Evolutionary conservation across 202 grass and related monocot genomes (phyloP).

Genomic region (Setaria viridis): DNA sequence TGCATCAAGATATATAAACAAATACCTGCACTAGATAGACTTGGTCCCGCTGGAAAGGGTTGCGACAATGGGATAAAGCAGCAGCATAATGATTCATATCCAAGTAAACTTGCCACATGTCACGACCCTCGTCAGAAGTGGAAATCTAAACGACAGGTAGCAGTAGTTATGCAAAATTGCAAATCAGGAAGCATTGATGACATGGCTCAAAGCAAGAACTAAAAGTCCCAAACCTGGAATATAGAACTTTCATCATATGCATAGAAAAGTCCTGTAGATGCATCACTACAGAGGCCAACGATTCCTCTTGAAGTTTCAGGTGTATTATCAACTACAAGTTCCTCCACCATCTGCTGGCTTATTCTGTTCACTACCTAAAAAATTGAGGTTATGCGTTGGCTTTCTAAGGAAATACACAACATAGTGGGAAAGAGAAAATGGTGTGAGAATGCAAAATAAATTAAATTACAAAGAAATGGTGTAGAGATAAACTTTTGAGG

Average conservation of each 20-base stretch:
- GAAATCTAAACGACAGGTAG: constrained; percentile 64
- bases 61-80: constrained; percentile 84
- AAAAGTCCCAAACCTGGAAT: constrained; percentile 74
- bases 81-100: constrained; percentile 87
- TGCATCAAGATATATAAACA: constrained; percentile 15
- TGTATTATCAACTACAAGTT: constrained; percentile 80
- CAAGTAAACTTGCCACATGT: constrained; percentile 99
- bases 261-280: constrained; percentile 90
- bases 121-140: constrained; percentile 80
- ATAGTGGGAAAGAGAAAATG: neutral
- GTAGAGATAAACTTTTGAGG: constrained; percentile 21
- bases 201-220: constrained; percentile 37
- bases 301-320: constrained; percentile 84
- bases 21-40: constrained; percentile 90
- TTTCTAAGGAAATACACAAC: constrained; percentile 28
- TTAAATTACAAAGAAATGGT: constrained; percentile 23
- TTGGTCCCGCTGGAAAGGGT: constrained; percentile 81
- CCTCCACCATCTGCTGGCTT: constrained; percentile 87
- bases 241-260: constrained; percentile 96
- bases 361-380: constrained; percentile 96
- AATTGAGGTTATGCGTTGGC: constrained; percentile 45
- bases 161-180: constrained; percentile 32
- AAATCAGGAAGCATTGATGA: constrained; percentile 22
- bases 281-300: constrained; percentile 91
- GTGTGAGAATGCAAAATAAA: constrained; percentile 23